Evolutionary conservation across 805 yeast species (phyloP).

Genomic region (Myxozyma sirexii): DNA sequence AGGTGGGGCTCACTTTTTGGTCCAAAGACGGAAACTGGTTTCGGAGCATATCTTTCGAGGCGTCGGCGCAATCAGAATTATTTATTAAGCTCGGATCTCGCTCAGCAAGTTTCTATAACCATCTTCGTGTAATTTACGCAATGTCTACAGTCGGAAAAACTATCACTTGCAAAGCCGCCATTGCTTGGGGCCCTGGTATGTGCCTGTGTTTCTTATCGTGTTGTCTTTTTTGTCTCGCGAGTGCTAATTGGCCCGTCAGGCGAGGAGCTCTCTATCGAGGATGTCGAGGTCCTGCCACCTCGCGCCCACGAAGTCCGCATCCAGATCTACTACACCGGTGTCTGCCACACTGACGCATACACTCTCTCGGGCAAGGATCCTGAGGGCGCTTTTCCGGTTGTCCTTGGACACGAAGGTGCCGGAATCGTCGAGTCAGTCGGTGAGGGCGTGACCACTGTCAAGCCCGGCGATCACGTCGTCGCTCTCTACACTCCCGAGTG

Average conservation of each 20-base stretch:
- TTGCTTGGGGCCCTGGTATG: conserved; percentile 94
- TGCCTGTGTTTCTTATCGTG: conserved; percentile 34
- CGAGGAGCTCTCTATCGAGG: conserved; percentile 73
- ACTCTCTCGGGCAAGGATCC: conserved; percentile 94
- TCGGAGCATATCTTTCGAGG: background rate
- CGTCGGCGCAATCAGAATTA: background rate
- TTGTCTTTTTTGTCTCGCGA: background rate
- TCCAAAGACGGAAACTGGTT: conserved; percentile 4
- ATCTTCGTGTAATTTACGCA: background rate
- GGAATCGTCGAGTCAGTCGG: conserved; percentile 96
- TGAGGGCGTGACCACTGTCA: conserved; percentile 87
- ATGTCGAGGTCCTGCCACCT: conserved; percentile 89
- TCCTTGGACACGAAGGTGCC: conserved; percentile 97
- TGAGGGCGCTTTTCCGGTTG: conserved; percentile 91
- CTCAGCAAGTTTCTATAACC: background rate
- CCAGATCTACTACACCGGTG: conserved; percentile 84
- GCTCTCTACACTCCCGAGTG: conserved; percentile 98
- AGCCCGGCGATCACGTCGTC: conserved; percentile 91
- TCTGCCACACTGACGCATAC: conserved; percentile 98
- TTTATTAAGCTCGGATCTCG: conserved; percentile 1
- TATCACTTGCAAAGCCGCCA: conserved; percentile 91
- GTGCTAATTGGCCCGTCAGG: conserved; percentile 14
- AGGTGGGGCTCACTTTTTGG: conserved; percentile 2
- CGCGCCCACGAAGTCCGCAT: conserved; percentile 97
- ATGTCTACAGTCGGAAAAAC: conserved; percentile 43